Conservation (phyloP, 805 yeast species). For the Yarrowia divulgata region DNA sequence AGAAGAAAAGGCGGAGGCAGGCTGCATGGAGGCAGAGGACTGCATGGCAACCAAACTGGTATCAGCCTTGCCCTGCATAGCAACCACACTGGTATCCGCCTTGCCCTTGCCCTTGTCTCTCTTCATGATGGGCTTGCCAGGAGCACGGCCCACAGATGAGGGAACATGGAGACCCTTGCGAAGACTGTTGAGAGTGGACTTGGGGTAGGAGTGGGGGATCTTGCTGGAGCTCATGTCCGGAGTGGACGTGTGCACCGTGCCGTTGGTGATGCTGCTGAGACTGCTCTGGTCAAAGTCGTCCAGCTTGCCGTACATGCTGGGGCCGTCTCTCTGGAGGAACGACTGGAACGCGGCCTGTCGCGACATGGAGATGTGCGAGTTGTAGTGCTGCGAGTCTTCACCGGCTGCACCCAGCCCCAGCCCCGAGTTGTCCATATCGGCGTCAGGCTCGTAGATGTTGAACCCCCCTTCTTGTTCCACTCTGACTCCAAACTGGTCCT, state of each 20-base stretch:
- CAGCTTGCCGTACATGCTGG: slow-evolving; percentile 29
- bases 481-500: background rate
- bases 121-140: background rate
- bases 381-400: slow-evolving; percentile 12
- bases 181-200: slow-evolving; percentile 16
- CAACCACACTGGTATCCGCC: no score
- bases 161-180: background rate
- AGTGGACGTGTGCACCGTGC: slow-evolving; percentile 8
- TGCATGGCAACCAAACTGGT: no score
- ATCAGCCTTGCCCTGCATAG: no score
- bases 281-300: slow-evolving; percentile 18
- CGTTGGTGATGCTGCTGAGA: background rate
- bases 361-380: slow-evolving; percentile 15
- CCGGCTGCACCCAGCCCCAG: background rate
- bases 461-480: slow-evolving; percentile 24
- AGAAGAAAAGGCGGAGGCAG: background rate
- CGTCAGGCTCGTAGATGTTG: slow-evolving; percentile 9
- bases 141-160: background rate
- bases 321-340: background rate
- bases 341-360: slow-evolving; percentile 8
- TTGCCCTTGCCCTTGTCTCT: slow-evolving; percentile 1
- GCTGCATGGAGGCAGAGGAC: background rate
- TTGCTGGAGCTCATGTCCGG: slow-evolving; percentile 12
- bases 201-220: background rate
- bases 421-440: slow-evolving; percentile 11